Evolutionary conservation across 108 stramenopile genomes (phyloP).

Genomic region (Cyclotella baltica): DNA sequence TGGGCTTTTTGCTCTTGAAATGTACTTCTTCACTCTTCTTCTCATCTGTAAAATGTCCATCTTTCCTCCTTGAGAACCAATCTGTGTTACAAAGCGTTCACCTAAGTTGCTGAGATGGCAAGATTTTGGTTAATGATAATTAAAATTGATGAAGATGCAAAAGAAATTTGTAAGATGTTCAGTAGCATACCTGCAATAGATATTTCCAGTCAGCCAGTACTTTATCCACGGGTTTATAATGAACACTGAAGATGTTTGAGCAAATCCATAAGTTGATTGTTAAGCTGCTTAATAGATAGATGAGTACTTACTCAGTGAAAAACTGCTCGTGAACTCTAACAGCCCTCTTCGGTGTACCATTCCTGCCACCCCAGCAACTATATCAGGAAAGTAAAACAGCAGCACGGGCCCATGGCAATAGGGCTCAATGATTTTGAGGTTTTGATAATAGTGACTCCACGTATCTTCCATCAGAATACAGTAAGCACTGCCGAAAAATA

Average conservation of each 20-base stretch:
- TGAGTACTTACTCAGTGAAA: slow-evolving; percentile 3
- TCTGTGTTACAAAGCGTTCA: slow-evolving; percentile 20
- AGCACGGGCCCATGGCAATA: slow-evolving; percentile 9
- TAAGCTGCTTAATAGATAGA: background rate
- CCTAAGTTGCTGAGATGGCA: background rate
- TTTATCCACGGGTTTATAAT: slow-evolving; percentile 32
- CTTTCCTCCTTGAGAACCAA: background rate
- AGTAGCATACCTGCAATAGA: background rate
- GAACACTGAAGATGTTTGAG: slow-evolving; percentile 11
- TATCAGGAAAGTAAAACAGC: slow-evolving; percentile 15
- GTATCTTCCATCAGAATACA: background rate
- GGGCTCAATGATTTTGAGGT: slow-evolving; percentile 14
- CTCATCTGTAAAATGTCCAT: slow-evolving; percentile 5
- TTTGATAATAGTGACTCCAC: slow-evolving; percentile 3
- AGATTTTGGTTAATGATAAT: background rate
- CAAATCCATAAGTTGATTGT: background rate
- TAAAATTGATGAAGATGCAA: background rate
- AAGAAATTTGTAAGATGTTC: no score
- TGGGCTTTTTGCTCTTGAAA: slow-evolving; percentile 25
- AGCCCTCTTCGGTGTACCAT: slow-evolving; percentile 28
- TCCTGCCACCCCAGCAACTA: slow-evolving; percentile 13
- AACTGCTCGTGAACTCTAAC: slow-evolving; percentile 24
- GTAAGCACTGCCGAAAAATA: slow-evolving; percentile 6
- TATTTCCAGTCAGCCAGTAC: slow-evolving; percentile 27
- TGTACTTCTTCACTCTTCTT: slow-evolving; percentile 3